Evolutionary conservation across 257 asterid species (phyloP), one percentile per base, ranked within the genome.

Genomic region (Solanum lycopersicoides): DNA sequence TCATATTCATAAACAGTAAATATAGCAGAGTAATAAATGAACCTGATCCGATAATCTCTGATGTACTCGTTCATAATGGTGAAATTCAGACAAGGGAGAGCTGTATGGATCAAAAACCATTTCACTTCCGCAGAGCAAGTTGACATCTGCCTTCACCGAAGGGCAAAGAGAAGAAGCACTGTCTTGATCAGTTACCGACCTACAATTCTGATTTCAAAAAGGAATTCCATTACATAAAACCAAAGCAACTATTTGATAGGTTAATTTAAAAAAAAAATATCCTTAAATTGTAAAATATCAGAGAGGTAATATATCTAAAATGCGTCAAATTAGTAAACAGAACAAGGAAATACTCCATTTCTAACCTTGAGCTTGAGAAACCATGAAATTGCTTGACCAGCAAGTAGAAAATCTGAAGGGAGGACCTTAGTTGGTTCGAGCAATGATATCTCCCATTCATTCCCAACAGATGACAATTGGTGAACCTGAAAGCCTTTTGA

Each of bases 351-450:
- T 1, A 35, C 12, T 42, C 30, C 7, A 28, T 44, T 28, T 90
- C 97, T 88, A 89, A 97, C 99, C 99, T 96, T 96, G 76, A 97
- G 94, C 91, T 93, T 94, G 94, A 97, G 94, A 94, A 95, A 95
- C 91, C 93, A 93, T 42, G 99, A 94, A 80, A 96, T 80, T 34
- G 98, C 98, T 90, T 97, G 98, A 82, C 99, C 99, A 89, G 99
- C 96, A 93, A 89, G 87, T 66, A 97, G 87, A 83, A 87, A 82
- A 73, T 93, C 93, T 88, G 91, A 90, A 44, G 98, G 93, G 88
- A 88, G 84, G 91, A 88, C 85, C 75, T 95, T 84, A 50, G 92
- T 82, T 63, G 97, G 95, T 84, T 92, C 95, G 88, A 97, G 95
- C 90, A 95, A 89, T 66, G 95, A 89, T 87, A 97, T 94, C 88